Percentiles rank a stretch among this genome's conserved stretches.
Conservation (phyloP, 1,284 basidiomycete species). For the Boletus sp. region DNA sequence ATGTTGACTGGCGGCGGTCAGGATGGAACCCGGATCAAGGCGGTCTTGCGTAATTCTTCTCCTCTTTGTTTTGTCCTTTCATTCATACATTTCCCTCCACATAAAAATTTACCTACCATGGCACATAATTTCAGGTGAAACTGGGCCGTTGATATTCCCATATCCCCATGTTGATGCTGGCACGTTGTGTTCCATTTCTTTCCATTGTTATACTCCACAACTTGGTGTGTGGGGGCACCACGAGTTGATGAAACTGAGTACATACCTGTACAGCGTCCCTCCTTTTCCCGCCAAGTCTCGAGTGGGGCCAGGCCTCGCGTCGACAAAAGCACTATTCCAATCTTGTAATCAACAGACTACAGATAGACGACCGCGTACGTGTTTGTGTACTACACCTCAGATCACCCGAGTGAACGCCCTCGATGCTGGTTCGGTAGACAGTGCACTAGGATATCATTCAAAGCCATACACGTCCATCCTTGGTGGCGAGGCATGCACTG, state of each 20-base stretch:
- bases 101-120: constrained; percentile 5
- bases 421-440: not conserved
- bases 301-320: not conserved
- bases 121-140: constrained; percentile 4
- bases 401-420: not conserved
- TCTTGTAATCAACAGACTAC: not conserved
- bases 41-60: constrained; percentile 11
- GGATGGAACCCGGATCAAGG: constrained; percentile 20
- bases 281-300: not conserved
- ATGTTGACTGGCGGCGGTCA: constrained; percentile 26
- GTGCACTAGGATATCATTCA: not conserved
- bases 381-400: not conserved
- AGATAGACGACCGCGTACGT: not conserved
- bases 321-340: too few species aligned
- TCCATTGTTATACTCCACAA: not conserved
- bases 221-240: not conserved
- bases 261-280: not conserved
- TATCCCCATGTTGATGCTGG: constrained; percentile 2
- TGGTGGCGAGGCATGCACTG: not conserved
- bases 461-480: not conserved
- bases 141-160: not conserved
- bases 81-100: not conserved
- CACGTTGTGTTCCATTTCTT: not conserved
- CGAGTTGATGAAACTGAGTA: not conserved
- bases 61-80: constrained; percentile 24